These are phyloP conservation scores for Garcia nutans DNA, from an alignment of 345 rosid genomes.

Conservation along the genomic window DNA sequence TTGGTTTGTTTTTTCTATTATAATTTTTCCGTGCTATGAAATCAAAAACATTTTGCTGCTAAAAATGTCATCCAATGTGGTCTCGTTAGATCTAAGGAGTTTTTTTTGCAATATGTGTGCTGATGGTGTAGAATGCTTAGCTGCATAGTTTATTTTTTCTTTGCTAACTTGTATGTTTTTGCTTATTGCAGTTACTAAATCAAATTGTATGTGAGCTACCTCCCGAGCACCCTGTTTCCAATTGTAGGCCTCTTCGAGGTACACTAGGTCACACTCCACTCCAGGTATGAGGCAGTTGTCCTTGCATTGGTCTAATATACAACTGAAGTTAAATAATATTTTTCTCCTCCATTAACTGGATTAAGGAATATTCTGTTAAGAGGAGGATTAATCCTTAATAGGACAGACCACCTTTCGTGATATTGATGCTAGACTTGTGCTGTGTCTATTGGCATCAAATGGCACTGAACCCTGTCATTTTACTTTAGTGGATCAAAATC, in stretches of 20 bases:
- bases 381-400: background rate
- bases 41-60: background rate
- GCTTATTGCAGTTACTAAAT: conserved; percentile 49
- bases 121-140: background rate
- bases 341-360: background rate
- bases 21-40: background rate
- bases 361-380: background rate
- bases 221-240: conserved; percentile 60
- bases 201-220: conserved; percentile 71
- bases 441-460: background rate
- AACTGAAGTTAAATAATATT: background rate
- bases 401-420: background rate
- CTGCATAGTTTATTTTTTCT: background rate
- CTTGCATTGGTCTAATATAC: background rate
- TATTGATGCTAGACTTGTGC: background rate
- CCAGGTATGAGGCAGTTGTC: conserved; percentile 40
- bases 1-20: background rate
- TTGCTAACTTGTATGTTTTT: background rate
- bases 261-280: conserved; percentile 67
- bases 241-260: conserved; percentile 53
- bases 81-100: background rate
- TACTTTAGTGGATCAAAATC: background rate
- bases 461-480: background rate
- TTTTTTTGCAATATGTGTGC: background rate
- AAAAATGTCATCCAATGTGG: background rate